These are phyloP conservation scores for Metarhizium album DNA, from an alignment of 2,329 filamentous ascomycete species.

Conservation along the genomic window DNA sequence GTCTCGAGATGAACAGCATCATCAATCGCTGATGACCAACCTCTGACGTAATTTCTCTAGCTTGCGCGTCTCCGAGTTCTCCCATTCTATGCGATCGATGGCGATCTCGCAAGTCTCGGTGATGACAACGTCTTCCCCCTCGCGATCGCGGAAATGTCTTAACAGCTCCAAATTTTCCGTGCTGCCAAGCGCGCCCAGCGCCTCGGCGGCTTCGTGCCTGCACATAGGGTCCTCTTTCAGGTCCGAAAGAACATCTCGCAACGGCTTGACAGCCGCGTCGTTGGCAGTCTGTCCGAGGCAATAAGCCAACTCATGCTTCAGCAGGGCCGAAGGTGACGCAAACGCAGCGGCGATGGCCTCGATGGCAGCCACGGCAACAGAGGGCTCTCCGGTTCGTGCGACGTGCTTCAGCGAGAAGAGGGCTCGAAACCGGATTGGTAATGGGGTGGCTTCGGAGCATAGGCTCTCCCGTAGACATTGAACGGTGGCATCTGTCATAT, in stretches of 20 bases:
- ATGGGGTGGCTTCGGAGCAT: slow-evolving; percentile 66
- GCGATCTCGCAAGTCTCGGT: slow-evolving; percentile 95
- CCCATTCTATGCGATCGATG: slow-evolving; percentile 88
- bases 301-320: slow-evolving; percentile 96
- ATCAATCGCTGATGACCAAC: slow-evolving; percentile 34
- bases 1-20: neutral
- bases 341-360: slow-evolving; percentile 85
- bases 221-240: slow-evolving; percentile 86
- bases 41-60: slow-evolving; percentile 71
- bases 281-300: slow-evolving; percentile 89
- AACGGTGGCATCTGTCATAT: slow-evolving; percentile 35
- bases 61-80: slow-evolving; percentile 61
- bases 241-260: slow-evolving; percentile 67
- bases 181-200: slow-evolving; percentile 78
- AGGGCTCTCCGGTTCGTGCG: slow-evolving; percentile 57
- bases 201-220: slow-evolving; percentile 92
- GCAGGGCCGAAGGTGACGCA: slow-evolving; percentile 69
- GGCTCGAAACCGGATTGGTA: slow-evolving; percentile 85
- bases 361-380: slow-evolving; percentile 43
- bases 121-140: slow-evolving; percentile 69
- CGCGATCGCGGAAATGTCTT: slow-evolving; percentile 60
- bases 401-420: slow-evolving; percentile 97
- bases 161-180: slow-evolving; percentile 63
- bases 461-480: slow-evolving; percentile 62
- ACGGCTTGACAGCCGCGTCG: slow-evolving; percentile 57